Percentiles rank a stretch among this genome's conserved stretches.
Evolutionary conservation across 352 stramenopile genomes (phyloP).

Genomic region (Pythium biforme): DNA sequence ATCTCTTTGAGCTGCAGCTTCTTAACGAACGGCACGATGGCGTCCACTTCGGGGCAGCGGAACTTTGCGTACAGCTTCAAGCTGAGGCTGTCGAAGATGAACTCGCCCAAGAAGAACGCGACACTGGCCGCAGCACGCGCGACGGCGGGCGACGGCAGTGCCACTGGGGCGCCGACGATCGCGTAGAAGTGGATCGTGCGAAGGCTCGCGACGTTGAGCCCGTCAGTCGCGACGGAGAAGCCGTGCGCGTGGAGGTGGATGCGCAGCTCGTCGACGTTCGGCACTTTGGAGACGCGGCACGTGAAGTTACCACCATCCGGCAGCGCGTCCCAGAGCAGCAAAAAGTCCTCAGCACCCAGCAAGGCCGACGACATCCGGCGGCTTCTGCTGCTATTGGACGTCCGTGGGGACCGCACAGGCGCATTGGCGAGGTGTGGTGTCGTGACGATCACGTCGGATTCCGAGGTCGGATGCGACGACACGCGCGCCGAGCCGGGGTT

Average conservation of each 20-base stretch:
- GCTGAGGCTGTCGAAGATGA: constrained; percentile 69
- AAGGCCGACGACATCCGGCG: constrained; percentile 8
- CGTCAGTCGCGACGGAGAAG: constrained; percentile 56
- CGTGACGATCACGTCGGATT: constrained; percentile 40
- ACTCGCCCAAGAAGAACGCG: constrained; percentile 59
- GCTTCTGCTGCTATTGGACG: constrained; percentile 7
- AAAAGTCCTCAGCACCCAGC: constrained; percentile 35
- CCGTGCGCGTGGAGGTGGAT: constrained; percentile 47
- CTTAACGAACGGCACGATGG: constrained; percentile 65
- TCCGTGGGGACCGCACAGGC: not conserved
- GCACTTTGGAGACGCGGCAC: constrained; percentile 59
- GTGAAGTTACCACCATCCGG: constrained; percentile 58
- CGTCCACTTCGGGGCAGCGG: constrained; percentile 47
- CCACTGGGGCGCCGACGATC: constrained; percentile 10
- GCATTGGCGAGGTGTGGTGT: constrained; percentile 2
- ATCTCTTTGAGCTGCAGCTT: constrained; percentile 76
- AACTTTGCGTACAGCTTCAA: constrained; percentile 68
- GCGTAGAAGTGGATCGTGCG: constrained; percentile 64
- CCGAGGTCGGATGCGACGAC: constrained; percentile 29
- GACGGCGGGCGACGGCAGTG: too few species aligned
- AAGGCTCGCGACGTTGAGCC: constrained; percentile 33
- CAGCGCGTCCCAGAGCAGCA: constrained; percentile 49
- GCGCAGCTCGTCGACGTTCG: constrained; percentile 33
- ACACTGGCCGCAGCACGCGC: too few species aligned
- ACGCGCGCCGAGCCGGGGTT: constrained; percentile 4